Evolutionary conservation across 257 asterid species (phyloP).

Genomic region (Nyctanthes arbortristis): DNA sequence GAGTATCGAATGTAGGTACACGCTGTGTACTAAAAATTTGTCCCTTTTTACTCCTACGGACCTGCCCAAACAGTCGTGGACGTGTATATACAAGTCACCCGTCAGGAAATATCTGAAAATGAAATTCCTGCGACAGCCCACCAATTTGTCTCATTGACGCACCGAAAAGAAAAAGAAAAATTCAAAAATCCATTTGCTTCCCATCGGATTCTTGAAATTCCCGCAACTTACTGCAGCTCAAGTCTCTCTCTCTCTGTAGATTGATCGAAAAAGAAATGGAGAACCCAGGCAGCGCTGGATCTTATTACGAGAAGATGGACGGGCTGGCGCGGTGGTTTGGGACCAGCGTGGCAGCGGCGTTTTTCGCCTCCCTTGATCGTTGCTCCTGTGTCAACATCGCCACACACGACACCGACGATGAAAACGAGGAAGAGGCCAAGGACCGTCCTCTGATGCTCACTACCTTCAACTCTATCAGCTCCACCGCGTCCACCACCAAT

Average conservation of each 20-base stretch:
- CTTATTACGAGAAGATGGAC: conserved; percentile 32
- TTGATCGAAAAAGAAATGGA: conserved; percentile 1
- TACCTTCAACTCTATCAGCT: conserved; percentile 5
- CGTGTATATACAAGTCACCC: no score
- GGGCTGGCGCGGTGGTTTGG: conserved; percentile 40
- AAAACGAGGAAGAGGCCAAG: conserved; percentile 37
- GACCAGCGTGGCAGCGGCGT: conserved; percentile 38
- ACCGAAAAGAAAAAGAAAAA: neutral
- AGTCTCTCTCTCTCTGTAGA: neutral
- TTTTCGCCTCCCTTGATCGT: conserved; percentile 47
- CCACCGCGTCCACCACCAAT: neutral
- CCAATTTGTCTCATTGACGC: neutral
- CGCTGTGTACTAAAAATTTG: no score
- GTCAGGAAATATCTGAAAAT: no score
- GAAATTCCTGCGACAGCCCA: no score
- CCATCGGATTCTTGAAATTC: neutral
- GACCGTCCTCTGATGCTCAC: conserved; percentile 43
- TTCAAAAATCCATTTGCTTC: neutral
- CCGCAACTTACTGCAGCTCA: neutral
- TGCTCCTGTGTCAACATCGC: conserved; percentile 46
- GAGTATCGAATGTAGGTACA: no score
- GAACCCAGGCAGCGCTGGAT: neutral
- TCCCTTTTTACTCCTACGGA: no score
- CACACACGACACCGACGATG: conserved; percentile 32
- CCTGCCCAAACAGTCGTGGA: no score